Evolutionary conservation across 495 filamentous ascomycete species (phyloP).

Genomic region (Daldinia concentrica): DNA sequence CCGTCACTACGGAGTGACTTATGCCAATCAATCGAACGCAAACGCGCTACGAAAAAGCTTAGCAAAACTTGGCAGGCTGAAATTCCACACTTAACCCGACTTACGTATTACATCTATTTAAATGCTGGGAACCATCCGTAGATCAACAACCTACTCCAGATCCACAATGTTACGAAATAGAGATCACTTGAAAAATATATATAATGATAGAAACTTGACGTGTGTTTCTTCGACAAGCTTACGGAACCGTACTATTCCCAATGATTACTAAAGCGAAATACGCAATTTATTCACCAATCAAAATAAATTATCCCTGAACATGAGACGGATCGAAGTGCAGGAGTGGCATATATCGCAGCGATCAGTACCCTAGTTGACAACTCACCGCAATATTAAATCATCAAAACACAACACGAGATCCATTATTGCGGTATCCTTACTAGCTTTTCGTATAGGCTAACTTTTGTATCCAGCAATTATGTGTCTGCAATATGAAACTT

Average conservation of each 20-base stretch:
- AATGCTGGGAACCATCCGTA: conserved; percentile 16
- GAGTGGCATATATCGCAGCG: not conserved
- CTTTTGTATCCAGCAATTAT: not conserved
- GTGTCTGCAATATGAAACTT: not conserved
- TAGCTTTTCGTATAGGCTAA: not conserved
- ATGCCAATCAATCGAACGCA: conserved; percentile 20
- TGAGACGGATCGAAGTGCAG: not conserved
- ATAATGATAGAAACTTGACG: not conserved
- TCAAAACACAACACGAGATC: not conserved
- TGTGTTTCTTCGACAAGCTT: not conserved
- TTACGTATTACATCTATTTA: conserved; percentile 12
- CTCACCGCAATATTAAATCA: not conserved
- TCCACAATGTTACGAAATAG: not conserved
- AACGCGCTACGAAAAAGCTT: conserved; percentile 34
- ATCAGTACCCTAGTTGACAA: not conserved
- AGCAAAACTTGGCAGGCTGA: conserved; percentile 26
- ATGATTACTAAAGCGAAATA: not conserved
- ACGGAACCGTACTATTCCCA: not conserved
- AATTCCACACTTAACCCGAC: not conserved
- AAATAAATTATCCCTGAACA: not conserved
- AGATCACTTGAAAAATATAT: not conserved
- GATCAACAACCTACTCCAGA: conserved; percentile 13
- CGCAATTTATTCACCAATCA: not conserved
- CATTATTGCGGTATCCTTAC: not conserved
- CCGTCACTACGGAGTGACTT: conserved; percentile 15